These are phyloP conservation scores for Taxawa tesnikishii DNA, from an alignment of 2,329 filamentous ascomycete genomes.

Conservation along the genomic window DNA sequence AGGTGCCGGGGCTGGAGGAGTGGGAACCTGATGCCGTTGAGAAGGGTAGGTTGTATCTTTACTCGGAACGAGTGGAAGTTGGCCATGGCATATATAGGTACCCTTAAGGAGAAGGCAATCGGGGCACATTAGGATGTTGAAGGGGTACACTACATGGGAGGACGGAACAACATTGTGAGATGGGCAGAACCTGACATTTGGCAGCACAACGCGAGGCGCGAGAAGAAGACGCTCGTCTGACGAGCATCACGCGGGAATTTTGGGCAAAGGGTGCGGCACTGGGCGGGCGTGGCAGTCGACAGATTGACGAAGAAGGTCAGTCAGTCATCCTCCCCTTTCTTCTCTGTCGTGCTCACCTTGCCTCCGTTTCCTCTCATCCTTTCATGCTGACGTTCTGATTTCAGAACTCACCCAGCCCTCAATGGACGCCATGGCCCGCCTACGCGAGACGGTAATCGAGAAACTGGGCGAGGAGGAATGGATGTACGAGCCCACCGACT, in stretches of 20 bases:
- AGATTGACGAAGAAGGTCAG: slow-evolving; percentile 5
- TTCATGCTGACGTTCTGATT: background rate
- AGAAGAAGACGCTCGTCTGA: slow-evolving; percentile 4
- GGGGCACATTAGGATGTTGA: too few relatives aligned
- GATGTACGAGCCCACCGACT: slow-evolving; percentile 7
- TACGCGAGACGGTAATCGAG: slow-evolving; percentile 4
- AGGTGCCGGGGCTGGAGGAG: slow-evolving; percentile 3
- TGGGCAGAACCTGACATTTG: too few relatives aligned
- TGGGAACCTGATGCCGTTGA: background rate
- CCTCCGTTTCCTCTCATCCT: too few relatives aligned
- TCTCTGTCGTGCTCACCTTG: too few relatives aligned
- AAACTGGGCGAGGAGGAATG: slow-evolving; percentile 3
- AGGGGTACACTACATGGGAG: too few relatives aligned
- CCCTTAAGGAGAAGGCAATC: too few relatives aligned
- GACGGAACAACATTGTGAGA: too few relatives aligned
- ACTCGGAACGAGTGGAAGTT: too few relatives aligned
- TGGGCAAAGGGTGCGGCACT: slow-evolving; percentile 3
- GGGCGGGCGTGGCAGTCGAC: slow-evolving; percentile 2
- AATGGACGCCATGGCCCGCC: slow-evolving; percentile 4
- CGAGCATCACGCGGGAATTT: slow-evolving; percentile 4
- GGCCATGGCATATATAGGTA: too few relatives aligned
- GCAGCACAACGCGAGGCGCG: too few relatives aligned
- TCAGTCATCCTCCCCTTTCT: background rate
- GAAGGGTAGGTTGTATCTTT: background rate
- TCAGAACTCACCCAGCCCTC: slow-evolving; percentile 2